phyloP scores from a whole-genome alignment of 768 basidiomycete genomes.

The Tylopilus subfusipes region DNA sequence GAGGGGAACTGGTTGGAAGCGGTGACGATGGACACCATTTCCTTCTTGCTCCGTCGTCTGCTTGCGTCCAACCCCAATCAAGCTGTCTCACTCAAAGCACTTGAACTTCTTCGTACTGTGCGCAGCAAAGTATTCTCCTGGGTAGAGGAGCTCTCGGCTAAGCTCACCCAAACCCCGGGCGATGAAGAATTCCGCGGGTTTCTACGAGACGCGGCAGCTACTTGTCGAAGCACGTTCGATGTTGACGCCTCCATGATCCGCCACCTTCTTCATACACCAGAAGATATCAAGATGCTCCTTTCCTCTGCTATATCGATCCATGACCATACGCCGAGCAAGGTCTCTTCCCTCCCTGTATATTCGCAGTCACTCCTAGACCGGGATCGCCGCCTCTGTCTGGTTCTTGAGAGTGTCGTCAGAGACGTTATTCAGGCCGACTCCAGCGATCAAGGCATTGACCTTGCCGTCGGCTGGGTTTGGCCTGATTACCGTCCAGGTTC shows the following conservation, averaged over 20 bases:
- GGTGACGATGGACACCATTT: conserved; percentile 29
- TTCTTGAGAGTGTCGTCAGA: conserved; percentile 21
- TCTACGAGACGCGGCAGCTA: conserved; percentile 18
- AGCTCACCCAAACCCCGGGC: conserved; percentile 8
- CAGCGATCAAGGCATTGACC: conserved; percentile 10
- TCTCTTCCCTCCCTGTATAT: background rate
- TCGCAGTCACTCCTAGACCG: conserved; percentile 25
- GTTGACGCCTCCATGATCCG: background rate
- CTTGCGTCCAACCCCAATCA: conserved; percentile 23
- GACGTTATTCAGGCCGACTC: background rate
- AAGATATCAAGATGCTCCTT: conserved; percentile 30
- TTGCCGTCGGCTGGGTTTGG: conserved; percentile 28
- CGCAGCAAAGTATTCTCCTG: conserved; percentile 34
- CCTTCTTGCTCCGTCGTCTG: conserved; percentile 35
- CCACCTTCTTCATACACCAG: conserved; percentile 18
- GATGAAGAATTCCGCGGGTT: conserved; percentile 4
- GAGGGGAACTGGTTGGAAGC: conserved; percentile 40
- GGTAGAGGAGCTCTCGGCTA: conserved; percentile 31
- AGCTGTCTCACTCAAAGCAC: conserved; percentile 17
- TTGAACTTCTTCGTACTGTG: conserved; percentile 27
- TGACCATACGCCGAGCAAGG: conserved; percentile 24
- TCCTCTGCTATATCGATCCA: conserved; percentile 33
- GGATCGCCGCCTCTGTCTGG: conserved; percentile 30
- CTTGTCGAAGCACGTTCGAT: conserved; percentile 32
- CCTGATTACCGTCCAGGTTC: conserved; percentile 23